phyloP scores from a whole-genome alignment of 164 flowering plant species.

The Warburgia ugandensis region DNA sequence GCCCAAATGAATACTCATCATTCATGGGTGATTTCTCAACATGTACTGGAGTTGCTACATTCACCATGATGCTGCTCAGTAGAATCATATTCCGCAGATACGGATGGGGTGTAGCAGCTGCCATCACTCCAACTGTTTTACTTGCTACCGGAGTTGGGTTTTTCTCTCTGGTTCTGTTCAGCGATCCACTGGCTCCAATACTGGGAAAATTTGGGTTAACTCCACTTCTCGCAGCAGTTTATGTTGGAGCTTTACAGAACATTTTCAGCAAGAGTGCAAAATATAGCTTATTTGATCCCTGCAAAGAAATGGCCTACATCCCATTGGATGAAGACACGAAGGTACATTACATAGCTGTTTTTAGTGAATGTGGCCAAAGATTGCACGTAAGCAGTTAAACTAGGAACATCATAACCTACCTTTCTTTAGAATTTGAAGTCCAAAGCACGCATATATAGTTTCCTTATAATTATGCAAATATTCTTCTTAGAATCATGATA shows the following conservation, averaged over 20 bases:
- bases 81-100: conserved; percentile 24
- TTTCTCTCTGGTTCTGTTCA: conserved; percentile 21
- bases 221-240: conserved; percentile 30
- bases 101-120: conserved; percentile 30
- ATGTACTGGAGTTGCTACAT: conserved; percentile 23
- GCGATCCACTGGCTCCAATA: conserved; percentile 19
- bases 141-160: conserved; percentile 22
- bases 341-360: conserved; percentile 7
- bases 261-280: conserved; percentile 29
- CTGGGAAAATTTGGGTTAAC: conserved; percentile 18
- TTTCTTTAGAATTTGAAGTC: neutral
- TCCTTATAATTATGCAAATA: neutral
- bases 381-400: no score
- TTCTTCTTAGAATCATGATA: no score
- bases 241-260: conserved; percentile 25
- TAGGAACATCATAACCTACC: no score
- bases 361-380: no score
- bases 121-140: conserved; percentile 24
- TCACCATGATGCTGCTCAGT: conserved; percentile 25
- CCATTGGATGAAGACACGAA: conserved; percentile 28
- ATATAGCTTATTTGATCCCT: conserved; percentile 28
- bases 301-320: conserved; percentile 30
- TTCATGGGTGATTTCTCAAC: conserved; percentile 30
- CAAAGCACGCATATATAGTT: neutral
- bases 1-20: conserved; percentile 28